These are phyloP conservation scores for Colletotrichum filicis DNA, from an alignment of 2,329 filamentous ascomycete genomes.

Conservation along the genomic window DNA sequence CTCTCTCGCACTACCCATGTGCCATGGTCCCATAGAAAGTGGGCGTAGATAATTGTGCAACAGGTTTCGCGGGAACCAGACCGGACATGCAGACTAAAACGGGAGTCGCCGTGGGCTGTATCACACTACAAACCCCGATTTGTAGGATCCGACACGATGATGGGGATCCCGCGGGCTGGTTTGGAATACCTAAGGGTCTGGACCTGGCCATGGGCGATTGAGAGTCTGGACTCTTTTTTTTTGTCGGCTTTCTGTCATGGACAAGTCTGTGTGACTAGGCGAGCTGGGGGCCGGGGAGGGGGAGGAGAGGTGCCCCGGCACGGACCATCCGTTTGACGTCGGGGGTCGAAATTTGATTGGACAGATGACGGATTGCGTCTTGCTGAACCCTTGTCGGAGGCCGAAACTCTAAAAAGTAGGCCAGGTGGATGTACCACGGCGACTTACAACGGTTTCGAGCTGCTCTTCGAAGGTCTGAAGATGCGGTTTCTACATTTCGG, in stretches of 20 bases:
- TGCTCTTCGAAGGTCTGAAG: not conserved
- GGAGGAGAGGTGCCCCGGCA: not conserved
- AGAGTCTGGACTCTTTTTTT: not conserved
- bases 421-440: not conserved
- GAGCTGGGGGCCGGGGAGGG: not conserved
- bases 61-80: not conserved
- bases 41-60: not conserved
- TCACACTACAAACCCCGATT: not conserved
- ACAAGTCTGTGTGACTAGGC: not conserved
- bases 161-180: not conserved
- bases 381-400: not conserved
- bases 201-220: not conserved
- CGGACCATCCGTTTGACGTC: not conserved
- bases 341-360: not conserved
- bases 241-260: not conserved
- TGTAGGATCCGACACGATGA: not conserved
- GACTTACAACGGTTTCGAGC: not conserved
- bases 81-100: not conserved
- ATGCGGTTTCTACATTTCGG: not conserved
- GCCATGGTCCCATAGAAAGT: not conserved
- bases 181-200: not conserved
- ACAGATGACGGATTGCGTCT: not conserved
- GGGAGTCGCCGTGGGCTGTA: no score
- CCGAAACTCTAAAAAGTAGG: constrained; percentile 17
- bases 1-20: no score